These are phyloP conservation scores for Scheffersomyces parashehatae DNA, from an alignment of 1,139 yeast genomes.

Conservation along the genomic window DNA sequence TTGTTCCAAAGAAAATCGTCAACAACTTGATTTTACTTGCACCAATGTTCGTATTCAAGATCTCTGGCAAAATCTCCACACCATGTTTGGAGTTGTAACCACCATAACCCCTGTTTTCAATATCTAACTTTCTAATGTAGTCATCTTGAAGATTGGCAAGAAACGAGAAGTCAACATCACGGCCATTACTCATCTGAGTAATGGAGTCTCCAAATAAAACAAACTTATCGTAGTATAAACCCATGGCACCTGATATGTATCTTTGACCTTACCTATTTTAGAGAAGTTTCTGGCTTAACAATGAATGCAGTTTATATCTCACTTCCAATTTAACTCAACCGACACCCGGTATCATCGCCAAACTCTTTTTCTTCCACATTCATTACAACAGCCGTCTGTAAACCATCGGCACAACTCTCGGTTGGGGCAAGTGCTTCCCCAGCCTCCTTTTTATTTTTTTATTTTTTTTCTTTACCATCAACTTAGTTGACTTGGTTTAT, in stretches of 20 bases:
- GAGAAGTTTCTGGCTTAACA: too few relatives aligned
- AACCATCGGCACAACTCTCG: too few relatives aligned
- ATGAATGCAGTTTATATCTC: too few relatives aligned
- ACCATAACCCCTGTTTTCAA: constrained; percentile 59
- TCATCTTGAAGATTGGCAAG: constrained; percentile 53
- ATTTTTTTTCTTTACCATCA: too few relatives aligned
- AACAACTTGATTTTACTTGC: constrained; percentile 31
- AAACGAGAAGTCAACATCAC: constrained; percentile 39
- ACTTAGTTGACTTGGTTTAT: too few relatives aligned
- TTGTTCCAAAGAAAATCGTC: constrained; percentile 70
- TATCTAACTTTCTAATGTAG: constrained; percentile 54
- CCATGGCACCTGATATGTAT: constrained; percentile 3
- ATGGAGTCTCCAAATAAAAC: constrained; percentile 71
- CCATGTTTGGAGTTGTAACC: constrained; percentile 65
- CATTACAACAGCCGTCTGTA: too few relatives aligned
- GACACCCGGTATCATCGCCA: too few relatives aligned
- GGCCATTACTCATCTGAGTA: constrained; percentile 53
- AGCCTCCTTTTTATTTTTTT: too few relatives aligned
- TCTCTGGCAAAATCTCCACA: constrained; percentile 41
- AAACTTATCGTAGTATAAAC: constrained; percentile 39
- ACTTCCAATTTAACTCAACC: too few relatives aligned
- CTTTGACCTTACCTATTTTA: too few relatives aligned
- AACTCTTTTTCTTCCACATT: too few relatives aligned
- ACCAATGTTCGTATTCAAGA: constrained; percentile 45
- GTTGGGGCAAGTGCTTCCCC: too few relatives aligned